Base-by-base conservation (phyloP, 176 grass and related monocot species). In the Carex parvula region DNA sequence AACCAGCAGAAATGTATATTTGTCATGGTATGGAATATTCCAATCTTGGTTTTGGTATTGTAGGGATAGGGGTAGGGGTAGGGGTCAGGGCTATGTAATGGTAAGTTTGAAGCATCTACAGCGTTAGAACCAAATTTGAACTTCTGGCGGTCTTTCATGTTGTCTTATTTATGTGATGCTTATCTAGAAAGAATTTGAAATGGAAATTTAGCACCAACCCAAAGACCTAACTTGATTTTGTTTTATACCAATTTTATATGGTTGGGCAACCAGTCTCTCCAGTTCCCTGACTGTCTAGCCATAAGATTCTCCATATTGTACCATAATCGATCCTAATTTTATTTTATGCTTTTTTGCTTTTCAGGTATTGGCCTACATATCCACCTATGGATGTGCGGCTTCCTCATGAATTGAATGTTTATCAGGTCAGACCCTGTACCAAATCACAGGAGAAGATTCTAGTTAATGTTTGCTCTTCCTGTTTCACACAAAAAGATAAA, bases 291-390 rank as follows among this genome's bases (percentile, higher is more conserved):
- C 5, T 78, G 21, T 24, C 60, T 11, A 62, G 60, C 8, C 20
- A 78, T 56, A 30, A 24, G 20, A 62, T 12, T 71, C 15, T 35
- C 65, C 33, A 46, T 71, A 71, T 46, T 44, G 68, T 71, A 21
- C 11, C 18, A 46, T 44, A 32, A 6, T 78, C 5, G 7, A 56
- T 57, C 73, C 52, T 78, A 10, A 78, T 8, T 48, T 74, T 53
- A 54, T 87, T 69, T 86, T 82, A 70, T 80, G 42, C 66, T 75
- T 22, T 84, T 58, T 81, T 90, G 84, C 58, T 75, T 76, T 94
- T 32, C 85, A 99, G 97, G 21, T 99, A 99, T 90, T 99, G 93
- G 97, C 97, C 97, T 39, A 99, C 97, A 67, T 99, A 96, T 88
- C 97, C 97, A 74, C 97, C 97, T 29, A 99, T 99, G 97, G 97